These are phyloP conservation scores for Sporothrix protearum DNA, from an alignment of 2,329 filamentous ascomycete species.

Conservation along the genomic window DNA sequence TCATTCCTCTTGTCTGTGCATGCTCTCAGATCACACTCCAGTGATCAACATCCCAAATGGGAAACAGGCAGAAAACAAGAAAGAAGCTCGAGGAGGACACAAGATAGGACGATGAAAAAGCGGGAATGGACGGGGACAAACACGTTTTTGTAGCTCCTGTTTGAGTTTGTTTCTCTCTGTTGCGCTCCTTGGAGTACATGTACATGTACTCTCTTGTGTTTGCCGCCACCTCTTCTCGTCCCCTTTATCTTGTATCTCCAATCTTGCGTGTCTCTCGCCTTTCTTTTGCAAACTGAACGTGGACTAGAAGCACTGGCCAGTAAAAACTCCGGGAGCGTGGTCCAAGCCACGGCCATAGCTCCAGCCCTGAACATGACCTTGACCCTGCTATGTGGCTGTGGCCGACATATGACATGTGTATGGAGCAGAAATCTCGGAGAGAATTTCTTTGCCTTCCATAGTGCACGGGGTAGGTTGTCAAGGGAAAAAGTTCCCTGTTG, in stretches of 20 bases:
- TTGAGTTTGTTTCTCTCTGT: slow-evolving; percentile 4
- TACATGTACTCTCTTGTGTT: background rate
- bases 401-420: background rate
- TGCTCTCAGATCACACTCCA: background rate
- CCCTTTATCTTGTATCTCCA: background rate
- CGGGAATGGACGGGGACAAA: background rate
- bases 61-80: background rate
- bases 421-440: background rate
- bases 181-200: no score
- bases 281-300: background rate
- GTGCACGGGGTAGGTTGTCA: no score
- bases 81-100: background rate
- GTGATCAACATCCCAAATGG: background rate
- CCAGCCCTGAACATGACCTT: background rate
- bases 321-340: background rate
- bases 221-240: background rate
- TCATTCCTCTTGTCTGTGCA: background rate
- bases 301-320: background rate
- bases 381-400: background rate
- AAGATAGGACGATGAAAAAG: background rate
- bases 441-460: background rate
- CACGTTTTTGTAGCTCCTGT: background rate
- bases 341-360: background rate
- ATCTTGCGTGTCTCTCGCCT: background rate
- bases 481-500: background rate